A percentile compares a stretch with the other conserved stretches of the same genome.
Evolutionary conservation across 805 yeast species (phyloP).

Genomic region (Wickerhamiella musiphila): DNA sequence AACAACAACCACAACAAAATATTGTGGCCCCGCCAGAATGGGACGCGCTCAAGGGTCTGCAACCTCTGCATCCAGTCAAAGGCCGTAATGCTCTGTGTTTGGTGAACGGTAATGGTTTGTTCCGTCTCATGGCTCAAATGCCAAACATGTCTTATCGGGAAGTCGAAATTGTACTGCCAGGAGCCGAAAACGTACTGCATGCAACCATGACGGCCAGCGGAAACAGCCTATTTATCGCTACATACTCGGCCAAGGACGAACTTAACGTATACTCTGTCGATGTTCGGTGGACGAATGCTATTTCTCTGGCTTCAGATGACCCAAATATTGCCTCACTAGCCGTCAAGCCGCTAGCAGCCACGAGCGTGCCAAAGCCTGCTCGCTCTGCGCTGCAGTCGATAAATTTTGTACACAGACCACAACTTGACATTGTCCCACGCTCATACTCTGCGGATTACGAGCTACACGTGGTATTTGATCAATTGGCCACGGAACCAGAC

Average conservation of each 20-base stretch:
- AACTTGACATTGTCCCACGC: too few species aligned
- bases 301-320: neutral
- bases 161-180: slow-evolving; percentile 13
- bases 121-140: slow-evolving; percentile 40
- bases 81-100: slow-evolving; percentile 57
- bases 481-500: too few species aligned
- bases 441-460: too few species aligned
- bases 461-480: too few species aligned
- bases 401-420: slow-evolving; percentile 5
- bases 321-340: neutral
- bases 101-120: slow-evolving; percentile 43
- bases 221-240: slow-evolving; percentile 16
- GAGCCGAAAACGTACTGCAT: slow-evolving; percentile 14
- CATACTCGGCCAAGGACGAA: slow-evolving; percentile 12
- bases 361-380: slow-evolving; percentile 1
- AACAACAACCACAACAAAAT: too few species aligned
- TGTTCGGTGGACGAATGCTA: slow-evolving; percentile 17
- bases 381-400: slow-evolving; percentile 2
- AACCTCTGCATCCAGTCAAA: slow-evolving; percentile 49
- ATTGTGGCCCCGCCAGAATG: slow-evolving; percentile 20
- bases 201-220: slow-evolving; percentile 16
- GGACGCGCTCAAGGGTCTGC: slow-evolving; percentile 32
- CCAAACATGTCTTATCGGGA: slow-evolving; percentile 13
- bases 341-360: slow-evolving; percentile 3
- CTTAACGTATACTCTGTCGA: slow-evolving; percentile 15